These are phyloP conservation scores for Allomyces macrogynus DNA, from an alignment of 192 early-diverging fungal species.

Conservation along the genomic window DNA sequence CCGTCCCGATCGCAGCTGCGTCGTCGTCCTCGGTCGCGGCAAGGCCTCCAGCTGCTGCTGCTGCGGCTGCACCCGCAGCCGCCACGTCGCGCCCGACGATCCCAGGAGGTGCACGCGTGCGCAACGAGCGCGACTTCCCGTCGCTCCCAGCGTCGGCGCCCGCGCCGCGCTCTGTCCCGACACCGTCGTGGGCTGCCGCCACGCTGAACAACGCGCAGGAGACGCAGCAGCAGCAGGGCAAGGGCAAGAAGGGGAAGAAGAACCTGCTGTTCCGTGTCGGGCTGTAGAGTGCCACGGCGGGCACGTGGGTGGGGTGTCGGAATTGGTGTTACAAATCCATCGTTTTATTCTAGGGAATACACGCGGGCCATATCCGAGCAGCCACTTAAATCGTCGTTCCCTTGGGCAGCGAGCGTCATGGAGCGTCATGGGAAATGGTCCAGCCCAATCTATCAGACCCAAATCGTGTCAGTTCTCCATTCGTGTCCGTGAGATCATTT, in stretches of 20 bases:
- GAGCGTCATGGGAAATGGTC: too few species aligned
- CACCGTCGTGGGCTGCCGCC: background rate
- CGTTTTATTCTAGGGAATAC: too few species aligned
- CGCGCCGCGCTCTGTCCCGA: background rate
- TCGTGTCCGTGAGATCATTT: too few species aligned
- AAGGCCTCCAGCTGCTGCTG: background rate
- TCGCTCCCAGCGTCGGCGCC: background rate
- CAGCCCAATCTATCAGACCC: too few species aligned
- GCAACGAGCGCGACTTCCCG: background rate
- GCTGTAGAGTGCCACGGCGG: background rate
- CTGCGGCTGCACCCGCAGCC: background rate
- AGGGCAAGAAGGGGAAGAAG: background rate
- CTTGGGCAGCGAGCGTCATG: too few species aligned
- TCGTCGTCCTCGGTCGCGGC: background rate
- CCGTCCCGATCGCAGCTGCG: background rate
- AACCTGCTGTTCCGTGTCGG: background rate
- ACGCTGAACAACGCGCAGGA: background rate
- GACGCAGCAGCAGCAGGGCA: background rate
- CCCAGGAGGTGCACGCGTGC: background rate
- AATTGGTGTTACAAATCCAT: too few species aligned
- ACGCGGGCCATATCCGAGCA: too few species aligned
- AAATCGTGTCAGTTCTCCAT: too few species aligned
- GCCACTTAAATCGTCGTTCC: too few species aligned
- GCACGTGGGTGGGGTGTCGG: too few species aligned
- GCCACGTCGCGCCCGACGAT: background rate